Percentiles rank a stretch among this genome's conserved stretches.
Evolutionary conservation across 108 stramenopile species (phyloP).

Genomic region (Conticribra weissflogii): DNA sequence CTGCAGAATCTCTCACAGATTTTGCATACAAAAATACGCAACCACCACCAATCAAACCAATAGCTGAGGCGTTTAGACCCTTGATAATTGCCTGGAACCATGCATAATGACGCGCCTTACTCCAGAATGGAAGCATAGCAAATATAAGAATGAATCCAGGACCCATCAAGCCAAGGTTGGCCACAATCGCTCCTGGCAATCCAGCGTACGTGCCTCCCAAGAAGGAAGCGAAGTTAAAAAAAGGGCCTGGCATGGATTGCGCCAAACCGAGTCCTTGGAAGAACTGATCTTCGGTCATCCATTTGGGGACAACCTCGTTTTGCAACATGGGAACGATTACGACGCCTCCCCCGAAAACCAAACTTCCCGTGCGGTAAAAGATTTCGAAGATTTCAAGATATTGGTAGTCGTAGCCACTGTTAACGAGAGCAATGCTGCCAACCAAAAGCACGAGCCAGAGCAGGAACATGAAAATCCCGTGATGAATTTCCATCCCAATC

Average conservation of each 20-base stretch:
- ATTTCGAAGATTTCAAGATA: constrained; percentile 89
- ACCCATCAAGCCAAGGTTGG: constrained; percentile 85
- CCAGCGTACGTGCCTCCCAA: constrained; percentile 87
- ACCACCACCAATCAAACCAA: constrained; percentile 87
- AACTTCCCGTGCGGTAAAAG: constrained; percentile 87
- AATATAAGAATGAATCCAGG: constrained; percentile 92
- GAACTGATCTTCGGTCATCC: constrained; percentile 86
- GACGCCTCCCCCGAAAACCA: constrained; percentile 95
- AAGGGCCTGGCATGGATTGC: constrained; percentile 76
- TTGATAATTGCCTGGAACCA: constrained; percentile 80
- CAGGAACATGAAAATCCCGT: constrained; percentile 66
- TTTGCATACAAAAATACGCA: constrained; percentile 82
- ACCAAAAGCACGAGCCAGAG: constrained; percentile 65
- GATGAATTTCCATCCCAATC: constrained; percentile 78
- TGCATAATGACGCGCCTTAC: constrained; percentile 72
- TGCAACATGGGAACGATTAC: constrained; percentile 94
- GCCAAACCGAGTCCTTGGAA: constrained; percentile 65
- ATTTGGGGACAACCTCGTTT: constrained; percentile 86
- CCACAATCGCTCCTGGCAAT: constrained; percentile 85
- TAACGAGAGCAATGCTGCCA: constrained; percentile 51
- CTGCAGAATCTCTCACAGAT: constrained; percentile 68
- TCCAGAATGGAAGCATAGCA: constrained; percentile 93
- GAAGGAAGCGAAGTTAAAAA: constrained; percentile 93
- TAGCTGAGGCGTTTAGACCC: constrained; percentile 86
- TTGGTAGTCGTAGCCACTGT: constrained; percentile 51